Evolutionary conservation across 768 basidiomycete species (phyloP).

Genomic region (Inosperma sp.): DNA sequence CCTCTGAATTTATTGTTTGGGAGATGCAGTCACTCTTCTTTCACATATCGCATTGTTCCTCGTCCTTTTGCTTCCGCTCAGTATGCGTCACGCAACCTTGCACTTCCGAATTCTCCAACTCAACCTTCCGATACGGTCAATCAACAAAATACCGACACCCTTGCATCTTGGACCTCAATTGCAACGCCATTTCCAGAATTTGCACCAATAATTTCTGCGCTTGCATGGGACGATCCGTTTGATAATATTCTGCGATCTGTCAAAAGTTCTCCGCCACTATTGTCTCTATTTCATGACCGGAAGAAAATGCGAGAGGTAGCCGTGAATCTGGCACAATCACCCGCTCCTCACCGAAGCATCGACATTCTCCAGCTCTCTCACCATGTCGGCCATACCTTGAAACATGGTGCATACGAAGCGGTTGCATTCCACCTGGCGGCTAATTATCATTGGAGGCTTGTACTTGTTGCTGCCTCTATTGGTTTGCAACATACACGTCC

Average conservation of each 20-base stretch:
- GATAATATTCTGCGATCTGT: constrained; percentile 19
- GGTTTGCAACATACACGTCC: constrained; percentile 48
- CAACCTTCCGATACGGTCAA: not conserved
- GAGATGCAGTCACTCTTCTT: constrained; percentile 10
- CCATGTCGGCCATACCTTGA: constrained; percentile 44
- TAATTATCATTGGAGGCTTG: constrained; percentile 43
- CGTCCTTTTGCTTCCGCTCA: constrained; percentile 1
- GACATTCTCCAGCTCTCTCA: constrained; percentile 46
- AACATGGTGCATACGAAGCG: constrained; percentile 55
- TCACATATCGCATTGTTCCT: not conserved
- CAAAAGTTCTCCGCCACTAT: constrained; percentile 17
- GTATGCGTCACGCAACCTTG: not conserved
- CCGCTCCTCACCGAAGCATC: constrained; percentile 37
- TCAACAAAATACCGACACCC: not conserved
- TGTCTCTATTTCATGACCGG: constrained; percentile 25
- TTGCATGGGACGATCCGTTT: constrained; percentile 10
- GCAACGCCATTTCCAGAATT: constrained; percentile 12
- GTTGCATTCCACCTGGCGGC: constrained; percentile 47
- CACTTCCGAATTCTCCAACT: not conserved
- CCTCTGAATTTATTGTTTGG: constrained; percentile 39
- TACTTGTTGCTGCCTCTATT: constrained; percentile 45
- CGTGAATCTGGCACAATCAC: constrained; percentile 30
- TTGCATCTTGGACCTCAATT: constrained; percentile 4
- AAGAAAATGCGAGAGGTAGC: constrained; percentile 32
- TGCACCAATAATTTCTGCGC: constrained; percentile 12